Evolutionary conservation across 805 yeast genomes (phyloP), one percentile per base, ranked within the genome.

Genomic region (Komagataella populi): DNA sequence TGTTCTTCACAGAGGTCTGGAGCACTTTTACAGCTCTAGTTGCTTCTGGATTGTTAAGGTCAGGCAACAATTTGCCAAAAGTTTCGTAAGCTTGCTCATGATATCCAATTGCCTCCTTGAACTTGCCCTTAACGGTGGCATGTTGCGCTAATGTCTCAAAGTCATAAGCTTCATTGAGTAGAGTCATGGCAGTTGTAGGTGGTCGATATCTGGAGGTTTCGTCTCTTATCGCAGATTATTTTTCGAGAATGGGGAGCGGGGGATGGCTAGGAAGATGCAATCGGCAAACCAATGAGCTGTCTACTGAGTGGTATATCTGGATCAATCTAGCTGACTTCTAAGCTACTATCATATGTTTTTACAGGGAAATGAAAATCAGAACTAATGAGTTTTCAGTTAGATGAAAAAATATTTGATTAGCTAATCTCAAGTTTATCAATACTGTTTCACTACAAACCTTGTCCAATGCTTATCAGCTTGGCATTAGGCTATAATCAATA

Each of bases 121-220:
- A 68, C 46, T 77, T 74, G 6, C 72, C 73, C 47, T 69, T 66
- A 30, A 69, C 54, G 1, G 72, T 68, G 10, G 76, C 70, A 23
- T 65, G 60, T 54, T 81, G 84, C 0, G 84, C 86, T 47, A 66
- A 69, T 51, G 73, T 75, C 17, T 79, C 78, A 3, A 73, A 60
- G 24, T 70, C 70, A 55, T 78, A 80, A 2, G 76, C 76, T 76
- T 76, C 22, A 30, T 30, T 30, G n/a, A 30, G 39, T 14, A 30
- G 14, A 30, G 39, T 30, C 39, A 30, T 30, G 14, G 4, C 14
- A 14, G 10, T 8, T 30, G 3, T 20, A 20, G 4, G 39, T 30
- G 14, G 14, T 30, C 6, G 10, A 20, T 18, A 18, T 20, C 20
- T 20, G 20, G 20, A 20, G 20, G 20, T 2, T 20, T 20, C 20